phyloP scores from a whole-genome alignment of 352 stramenopile species.

The Pythium chondricola region DNA sequence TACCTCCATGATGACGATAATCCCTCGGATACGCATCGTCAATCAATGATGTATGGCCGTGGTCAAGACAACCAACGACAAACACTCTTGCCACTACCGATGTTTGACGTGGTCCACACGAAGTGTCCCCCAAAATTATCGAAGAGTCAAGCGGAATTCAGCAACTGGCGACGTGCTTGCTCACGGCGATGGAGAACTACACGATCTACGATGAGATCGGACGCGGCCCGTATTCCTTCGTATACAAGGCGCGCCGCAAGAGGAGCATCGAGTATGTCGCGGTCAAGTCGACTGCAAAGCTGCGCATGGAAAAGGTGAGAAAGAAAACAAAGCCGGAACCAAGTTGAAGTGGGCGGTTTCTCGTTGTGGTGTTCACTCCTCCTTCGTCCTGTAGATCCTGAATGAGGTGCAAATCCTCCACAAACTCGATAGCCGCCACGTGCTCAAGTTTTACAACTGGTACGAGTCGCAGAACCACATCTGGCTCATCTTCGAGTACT shows the following conservation, averaged over 20 bases:
- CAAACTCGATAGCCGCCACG: constrained; percentile 76
- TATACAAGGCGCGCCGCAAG: constrained; percentile 91
- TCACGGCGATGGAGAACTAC: constrained; percentile 89
- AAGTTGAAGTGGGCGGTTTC: constrained; percentile 6
- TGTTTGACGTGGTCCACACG: too few species aligned
- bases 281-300: constrained; percentile 91
- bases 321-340: constrained; percentile 4
- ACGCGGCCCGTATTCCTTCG: constrained; percentile 85
- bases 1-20: too few species aligned
- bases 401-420: constrained; percentile 88
- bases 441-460: constrained; percentile 93
- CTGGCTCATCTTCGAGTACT: constrained; percentile 94
- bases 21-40: too few species aligned
- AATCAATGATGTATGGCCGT: too few species aligned
- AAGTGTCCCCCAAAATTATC: too few species aligned
- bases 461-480: constrained; percentile 95
- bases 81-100: too few species aligned
- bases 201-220: constrained; percentile 94
- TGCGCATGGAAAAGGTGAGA: constrained; percentile 86
- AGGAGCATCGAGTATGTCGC: constrained; percentile 91
- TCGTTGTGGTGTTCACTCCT: background rate
- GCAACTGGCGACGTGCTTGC: background rate
- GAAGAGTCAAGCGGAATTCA: too few species aligned
- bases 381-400: constrained; percentile 45
- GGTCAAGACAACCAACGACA: too few species aligned